Base-by-base conservation (phyloP, 257 asterid species). In the Capsicum baccatum region DNA sequence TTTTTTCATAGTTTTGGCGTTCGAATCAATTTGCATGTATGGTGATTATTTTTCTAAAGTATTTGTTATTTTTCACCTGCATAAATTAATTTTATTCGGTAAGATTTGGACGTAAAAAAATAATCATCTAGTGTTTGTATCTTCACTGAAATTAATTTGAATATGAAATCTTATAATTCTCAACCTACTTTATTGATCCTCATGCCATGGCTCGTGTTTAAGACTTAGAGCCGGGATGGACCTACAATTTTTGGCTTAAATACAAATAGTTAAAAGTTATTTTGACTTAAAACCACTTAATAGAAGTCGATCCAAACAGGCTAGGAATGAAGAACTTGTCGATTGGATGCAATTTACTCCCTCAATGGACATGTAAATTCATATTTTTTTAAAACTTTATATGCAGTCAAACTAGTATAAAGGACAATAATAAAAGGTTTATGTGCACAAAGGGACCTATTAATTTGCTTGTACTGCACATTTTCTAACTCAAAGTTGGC, bases 401-500 rank as follows among this genome's bases (percentile, higher is more conserved):
- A 26, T 1, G 26, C 26, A 26, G 26, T 26, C 33, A 50, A 50
- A 50, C 55, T 50, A 64, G 11, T 21, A 64, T 11, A 11, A 26
- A 26, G n/a, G 13, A 19, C 6, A 13, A 14, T 64, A 21, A 64
- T 33, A 33, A 66, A 66, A 66, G 33, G 33, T 26, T 26, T 26
- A 26, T 26, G 83, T n/a, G 66, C 21, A 55, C 1, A 62, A 86
- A 6, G 70, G 86, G 85, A 83, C 80, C 68, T 15, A 44, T 84
- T 80, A 1, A 67, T 73, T 80, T 47, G 80, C 85, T 82, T 74
- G 83, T 84, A 85, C 87, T 83, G 80, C 71, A 84, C 58, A 48
- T 39, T 60, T 67, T 57, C 85, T 64, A 71, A 83, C 15, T 9
- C 48, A 17, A 58, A 54, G 21, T 83, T 42, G 84, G 73, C 86